Base-by-base conservation (phyloP, 2,329 filamentous ascomycete genomes). In the Monilinia aucupariae region DNA sequence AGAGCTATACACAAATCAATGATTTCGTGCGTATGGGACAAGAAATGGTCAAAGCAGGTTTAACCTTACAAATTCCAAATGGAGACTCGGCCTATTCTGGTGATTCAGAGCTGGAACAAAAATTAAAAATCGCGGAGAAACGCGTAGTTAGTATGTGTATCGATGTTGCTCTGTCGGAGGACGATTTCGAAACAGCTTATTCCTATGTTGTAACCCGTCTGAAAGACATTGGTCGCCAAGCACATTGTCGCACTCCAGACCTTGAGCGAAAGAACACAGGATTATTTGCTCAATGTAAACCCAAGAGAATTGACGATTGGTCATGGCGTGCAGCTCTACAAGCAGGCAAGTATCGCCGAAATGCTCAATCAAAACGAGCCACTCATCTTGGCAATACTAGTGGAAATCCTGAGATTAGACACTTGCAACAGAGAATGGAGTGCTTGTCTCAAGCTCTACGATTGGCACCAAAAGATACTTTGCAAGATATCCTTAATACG, bases 161-260 rank as follows among this genome's bases (percentile, higher is more conserved):
- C 48, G 86, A 91, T 72, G 86, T 88, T 17, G 89, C 90, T 15
- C 79, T 94, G 1, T 80, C 81, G 12, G 89, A 92, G 71, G 86
- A 92, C 66, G 91, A 86, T 72, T 94, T 94, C 65, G 91, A 96
- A 72, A 94, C 90, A 0, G 90, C 90, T 13, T 94, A 93, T 73
- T 92, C 89, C 0, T 93, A 90, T 71, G 87, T 92, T 1, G 83
- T 91, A 53, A 91, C 86, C 71, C 84, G 88, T 27, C 79, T 94
- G 0, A 79, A 80, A 9, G 73, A 75, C 10, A 71, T 75, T 34
- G 69, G 72, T 68, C 68, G 72, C 70, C 66, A 68, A 60, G 64
- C 71, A 20, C 69, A 68, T 59, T 66, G 50, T 48, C 64, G 66
- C 12, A 61, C 61, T 27, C 64, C 65, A 17, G 64, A 71, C 12